Percentiles rank a stretch among this genome's conserved stretches.
Conservation (phyloP, 169 alveolate genomes). For the Plasmodium gonderi region DNA sequence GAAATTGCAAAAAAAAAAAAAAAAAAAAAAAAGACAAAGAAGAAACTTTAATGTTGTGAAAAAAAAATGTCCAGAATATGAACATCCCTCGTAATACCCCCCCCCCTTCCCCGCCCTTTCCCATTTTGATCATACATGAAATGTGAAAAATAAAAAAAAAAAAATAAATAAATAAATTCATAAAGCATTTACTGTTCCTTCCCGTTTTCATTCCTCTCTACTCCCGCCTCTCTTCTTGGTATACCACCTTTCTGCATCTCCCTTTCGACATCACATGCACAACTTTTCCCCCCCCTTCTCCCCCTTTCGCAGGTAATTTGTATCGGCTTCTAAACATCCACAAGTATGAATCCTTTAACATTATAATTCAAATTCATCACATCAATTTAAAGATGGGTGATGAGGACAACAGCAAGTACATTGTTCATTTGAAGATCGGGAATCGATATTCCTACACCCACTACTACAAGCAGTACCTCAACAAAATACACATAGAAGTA, state of each 20-base stretch:
- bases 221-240: too few species aligned
- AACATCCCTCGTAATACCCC: background rate
- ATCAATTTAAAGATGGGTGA: slow-evolving; percentile 56
- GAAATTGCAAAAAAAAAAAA: background rate
- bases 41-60: background rate
- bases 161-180: background rate
- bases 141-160: background rate
- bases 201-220: too few species aligned
- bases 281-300: background rate
- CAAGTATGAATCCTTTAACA: slow-evolving; percentile 50
- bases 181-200: too few species aligned
- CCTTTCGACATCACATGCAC: too few species aligned
- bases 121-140: too few species aligned
- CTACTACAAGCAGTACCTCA: slow-evolving; percentile 44
- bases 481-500: slow-evolving; percentile 59
- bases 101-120: background rate
- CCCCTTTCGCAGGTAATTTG: slow-evolving; percentile 1
- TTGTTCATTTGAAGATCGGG: slow-evolving; percentile 48
- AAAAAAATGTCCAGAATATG: background rate
- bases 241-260: too few species aligned
- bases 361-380: slow-evolving; percentile 62
- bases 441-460: slow-evolving; percentile 58
- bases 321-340: slow-evolving; percentile 59
- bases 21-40: background rate
- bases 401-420: slow-evolving; percentile 49